phyloP scores from a whole-genome alignment of 1,284 basidiomycete genomes.

The Stygiomarasmius scandens region DNA sequence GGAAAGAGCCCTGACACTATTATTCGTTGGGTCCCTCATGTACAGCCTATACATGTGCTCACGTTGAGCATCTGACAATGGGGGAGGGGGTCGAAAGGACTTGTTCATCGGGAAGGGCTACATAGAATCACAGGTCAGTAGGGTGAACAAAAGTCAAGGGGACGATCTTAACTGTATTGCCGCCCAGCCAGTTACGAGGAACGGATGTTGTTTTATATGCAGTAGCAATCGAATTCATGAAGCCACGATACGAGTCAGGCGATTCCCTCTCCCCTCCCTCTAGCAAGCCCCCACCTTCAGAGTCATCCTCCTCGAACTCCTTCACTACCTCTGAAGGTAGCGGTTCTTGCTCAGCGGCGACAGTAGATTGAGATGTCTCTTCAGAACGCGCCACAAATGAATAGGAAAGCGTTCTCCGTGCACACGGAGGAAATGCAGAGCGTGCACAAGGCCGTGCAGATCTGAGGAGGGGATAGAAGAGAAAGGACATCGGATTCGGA shows the following conservation, averaged over 20 bases:
- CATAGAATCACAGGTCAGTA: background rate
- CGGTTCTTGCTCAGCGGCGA: constrained; percentile 20
- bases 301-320: constrained; percentile 18
- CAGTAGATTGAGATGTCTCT: constrained; percentile 24
- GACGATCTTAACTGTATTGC: constrained; percentile 51
- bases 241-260: constrained; percentile 20
- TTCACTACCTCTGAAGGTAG: constrained; percentile 18
- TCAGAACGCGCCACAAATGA: constrained; percentile 27
- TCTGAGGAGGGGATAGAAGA: constrained; percentile 29
- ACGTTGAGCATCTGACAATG: constrained; percentile 65
- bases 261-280: background rate
- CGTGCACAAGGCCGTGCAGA: constrained; percentile 26
- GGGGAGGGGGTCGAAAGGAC: constrained; percentile 76
- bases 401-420: constrained; percentile 29
- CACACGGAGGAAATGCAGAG: constrained; percentile 24
- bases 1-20: constrained; percentile 65
- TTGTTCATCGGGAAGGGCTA: constrained; percentile 84
- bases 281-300: background rate
- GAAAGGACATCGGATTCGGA: constrained; percentile 33
- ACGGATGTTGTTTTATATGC: constrained; percentile 40
- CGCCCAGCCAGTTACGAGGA: constrained; percentile 62
- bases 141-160: constrained; percentile 1
- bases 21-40: constrained; percentile 56
- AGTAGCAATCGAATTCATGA: constrained; percentile 37
- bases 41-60: constrained; percentile 57